Evolutionary conservation across 768 basidiomycete genomes (phyloP), one percentile per base, ranked within the genome.

Genomic region (Trametes villosa): DNA sequence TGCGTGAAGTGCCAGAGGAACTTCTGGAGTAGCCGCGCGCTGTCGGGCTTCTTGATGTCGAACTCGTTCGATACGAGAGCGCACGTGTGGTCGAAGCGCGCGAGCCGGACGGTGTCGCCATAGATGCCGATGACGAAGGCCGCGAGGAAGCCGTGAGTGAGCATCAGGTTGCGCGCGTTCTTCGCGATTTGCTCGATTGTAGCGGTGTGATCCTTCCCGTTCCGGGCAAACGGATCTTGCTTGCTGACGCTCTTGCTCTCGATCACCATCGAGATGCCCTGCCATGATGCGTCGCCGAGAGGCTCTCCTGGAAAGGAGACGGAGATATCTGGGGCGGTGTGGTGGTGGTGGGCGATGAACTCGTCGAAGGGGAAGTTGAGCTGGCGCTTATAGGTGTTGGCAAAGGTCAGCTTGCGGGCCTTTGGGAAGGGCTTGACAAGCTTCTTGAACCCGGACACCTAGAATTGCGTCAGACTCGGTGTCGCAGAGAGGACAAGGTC

Each of bases 1-100:
- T 64, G 46, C 15, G 42, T 41, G 31, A 59, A 64, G 20, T 38
- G 36, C 63, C 63, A 64, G n/a, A 64, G 41, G 47, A 64, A 64
- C n/a, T n/a, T n/a, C n/a, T n/a, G n/a, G n/a, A n/a, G n/a, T n/a
- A n/a, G n/a, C n/a, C n/a, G n/a, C n/a, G 15, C 27, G 24, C 12
- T 33, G 53, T 18, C 36, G 12, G 36, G n/a, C n/a, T 12, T 13
- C n/a, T 18, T 12, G 15, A 38, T 15, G 12, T 38, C 36, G 40
- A 63, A 44, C 1, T 50, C 29, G 1, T 22, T 26, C 2, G 59
- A 60, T 1, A 53, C 62, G 26, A 66, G 33, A 1, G 44, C 54
- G 29, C 40, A n/a, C n/a, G n/a, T n/a, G n/a, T n/a, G n/a, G n/a
- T n/a, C n/a, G n/a, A n/a, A n/a, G n/a, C n/a, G n/a, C n/a, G n/a